These are phyloP conservation scores for Yamadazyma ubonensis DNA, from an alignment of 805 yeast species.

Conservation along the genomic window DNA sequence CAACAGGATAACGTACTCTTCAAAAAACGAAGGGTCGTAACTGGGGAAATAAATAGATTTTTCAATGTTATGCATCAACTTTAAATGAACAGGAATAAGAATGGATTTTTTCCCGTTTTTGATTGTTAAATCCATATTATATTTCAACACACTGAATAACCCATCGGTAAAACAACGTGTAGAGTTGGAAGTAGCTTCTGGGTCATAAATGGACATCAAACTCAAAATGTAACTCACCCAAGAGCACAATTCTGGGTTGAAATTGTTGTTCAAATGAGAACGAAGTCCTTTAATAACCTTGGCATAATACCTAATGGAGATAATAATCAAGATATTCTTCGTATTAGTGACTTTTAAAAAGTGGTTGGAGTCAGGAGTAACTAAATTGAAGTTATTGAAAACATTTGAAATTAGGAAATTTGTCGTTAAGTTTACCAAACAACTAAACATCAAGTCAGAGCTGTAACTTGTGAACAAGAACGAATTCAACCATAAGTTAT, in stretches of 20 bases:
- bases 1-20: conserved; percentile 27
- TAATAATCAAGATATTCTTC: conserved; percentile 29
- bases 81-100: conserved; percentile 31
- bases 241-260: conserved; percentile 31
- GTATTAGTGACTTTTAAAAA: conserved; percentile 16
- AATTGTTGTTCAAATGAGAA: conserved; percentile 25
- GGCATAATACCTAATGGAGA: conserved; percentile 37
- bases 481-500: conserved; percentile 33
- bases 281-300: conserved; percentile 35
- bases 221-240: conserved; percentile 37
- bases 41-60: conserved; percentile 37
- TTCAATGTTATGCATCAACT: conserved; percentile 34
- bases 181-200: conserved; percentile 38
- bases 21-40: conserved; percentile 31
- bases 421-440: conserved; percentile 38
- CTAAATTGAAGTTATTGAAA: conserved; percentile 19
- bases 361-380: conserved; percentile 12
- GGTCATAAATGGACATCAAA: conserved; percentile 43
- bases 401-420: conserved; percentile 36
- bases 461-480: conserved; percentile 25
- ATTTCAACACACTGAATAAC: conserved; percentile 33
- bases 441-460: conserved; percentile 32
- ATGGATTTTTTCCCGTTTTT: conserved; percentile 16
- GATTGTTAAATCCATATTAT: conserved; percentile 20
- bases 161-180: conserved; percentile 42